Evolutionary conservation across 2,329 filamentous ascomycete species (phyloP), one percentile per base, ranked within the genome.

Genomic region (Diaporthe capsici): DNA sequence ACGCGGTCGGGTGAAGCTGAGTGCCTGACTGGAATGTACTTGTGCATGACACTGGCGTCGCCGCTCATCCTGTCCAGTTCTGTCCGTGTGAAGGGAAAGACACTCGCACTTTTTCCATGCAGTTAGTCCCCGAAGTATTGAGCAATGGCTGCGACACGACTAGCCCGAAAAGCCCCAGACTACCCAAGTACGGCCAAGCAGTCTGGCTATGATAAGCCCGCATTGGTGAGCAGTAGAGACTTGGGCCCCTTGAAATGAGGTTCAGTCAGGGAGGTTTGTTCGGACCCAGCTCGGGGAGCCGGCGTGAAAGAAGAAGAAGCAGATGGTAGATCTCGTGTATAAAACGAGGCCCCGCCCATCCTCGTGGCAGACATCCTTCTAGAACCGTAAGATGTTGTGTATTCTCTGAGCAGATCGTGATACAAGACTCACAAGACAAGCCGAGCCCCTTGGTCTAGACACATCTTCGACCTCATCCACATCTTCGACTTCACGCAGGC

Each of bases 21-120:
- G 47, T 20, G 47, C 65, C 65, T 53, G 47, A 9, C 65, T 68
- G 65, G 65, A 68, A 68, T 68, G 65, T 28, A 53, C 65, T 39
- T 53, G 47, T 68, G 65, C 65, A 68, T 68, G 65, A 53, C 47
- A 68, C 31, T 68, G 65, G 65, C 65, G 63, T 53, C 47, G 63
- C 63, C 47, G 63, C 63, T 68, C 31, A 68, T 51, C 63, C 22
- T 53, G 63, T 53, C 63, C 65, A 53, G 47, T 39, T 53, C 34
- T 68, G 65, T 53, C 65, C 65, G 65, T 68, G 47, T 53, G 65
- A 68, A 68, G 65, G 65, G 65, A 68, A 68, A 68, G 65, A 68
- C 47, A 68, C 65, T 53, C 31, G 47, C 65, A 68, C 47, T 31
- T 68, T 68, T 68, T 39, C 47, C 65, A 68, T 68, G 65, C 65